Evolutionary conservation across 2,329 filamentous ascomycete genomes (phyloP).

Genomic region (Arthrobotrys pseudoclavata): DNA sequence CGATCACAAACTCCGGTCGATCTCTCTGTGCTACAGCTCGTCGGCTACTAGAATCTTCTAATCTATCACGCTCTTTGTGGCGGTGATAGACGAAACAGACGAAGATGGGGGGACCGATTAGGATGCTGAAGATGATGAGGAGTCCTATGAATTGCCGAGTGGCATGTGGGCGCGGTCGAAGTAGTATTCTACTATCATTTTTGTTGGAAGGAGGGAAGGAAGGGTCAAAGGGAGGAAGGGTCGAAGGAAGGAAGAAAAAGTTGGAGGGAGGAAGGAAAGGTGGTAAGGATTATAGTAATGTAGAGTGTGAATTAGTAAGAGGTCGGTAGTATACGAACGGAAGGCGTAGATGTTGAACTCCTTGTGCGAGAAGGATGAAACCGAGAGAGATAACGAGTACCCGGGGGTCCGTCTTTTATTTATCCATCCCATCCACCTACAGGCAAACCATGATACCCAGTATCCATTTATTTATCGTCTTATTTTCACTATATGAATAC

Average conservation of each 20-base stretch:
- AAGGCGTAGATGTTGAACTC: no score
- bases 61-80: slow-evolving; percentile 35
- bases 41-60: slow-evolving; percentile 17
- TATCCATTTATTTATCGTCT: background rate
- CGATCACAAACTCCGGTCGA: slow-evolving; percentile 13
- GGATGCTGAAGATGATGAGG: slow-evolving; percentile 48
- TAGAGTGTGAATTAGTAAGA: no score
- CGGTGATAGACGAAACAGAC: slow-evolving; percentile 53
- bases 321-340: no score
- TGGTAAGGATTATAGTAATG: no score
- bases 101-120: slow-evolving; percentile 47
- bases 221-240: no score
- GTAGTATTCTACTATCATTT: slow-evolving; percentile 2
- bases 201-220: background rate
- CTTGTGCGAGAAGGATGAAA: no score
- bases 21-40: background rate
- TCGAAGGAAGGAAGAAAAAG: background rate
- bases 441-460: no score
- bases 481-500: background rate
- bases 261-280: no score
- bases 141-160: slow-evolving; percentile 56
- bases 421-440: no score
- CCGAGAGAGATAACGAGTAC: no score
- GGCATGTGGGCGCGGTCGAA: slow-evolving; percentile 24
- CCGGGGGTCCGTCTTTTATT: no score